Evolutionary conservation across 345 rosid species (phyloP).

Genomic region (Eucalyptus marginata): DNA sequence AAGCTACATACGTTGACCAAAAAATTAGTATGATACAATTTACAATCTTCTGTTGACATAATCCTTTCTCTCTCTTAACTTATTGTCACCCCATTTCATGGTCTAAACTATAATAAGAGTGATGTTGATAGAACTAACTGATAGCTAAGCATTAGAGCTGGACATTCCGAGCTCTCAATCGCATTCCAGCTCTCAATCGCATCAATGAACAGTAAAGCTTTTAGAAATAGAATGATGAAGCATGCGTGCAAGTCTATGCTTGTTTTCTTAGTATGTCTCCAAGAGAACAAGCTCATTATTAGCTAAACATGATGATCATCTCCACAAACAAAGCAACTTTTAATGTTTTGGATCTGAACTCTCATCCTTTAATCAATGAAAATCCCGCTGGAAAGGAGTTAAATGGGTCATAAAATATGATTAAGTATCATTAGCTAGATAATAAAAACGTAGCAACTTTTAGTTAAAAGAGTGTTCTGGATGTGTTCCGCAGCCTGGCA

Average conservation of each 20-base stretch:
- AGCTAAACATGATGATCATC: not conserved
- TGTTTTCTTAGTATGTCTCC: not conserved
- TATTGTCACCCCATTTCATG: not conserved
- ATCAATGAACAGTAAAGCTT: not conserved
- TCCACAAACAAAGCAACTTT: not conserved
- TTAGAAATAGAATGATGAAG: not conserved
- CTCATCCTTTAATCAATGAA: not conserved
- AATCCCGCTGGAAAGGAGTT: not conserved
- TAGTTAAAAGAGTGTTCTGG: not conserved
- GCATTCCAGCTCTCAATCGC: not conserved
- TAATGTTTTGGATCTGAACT: not conserved
- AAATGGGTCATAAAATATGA: not conserved
- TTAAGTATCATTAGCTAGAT: not conserved
- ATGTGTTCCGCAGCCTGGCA: not conserved
- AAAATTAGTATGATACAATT: not conserved
- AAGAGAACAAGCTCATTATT: not conserved
- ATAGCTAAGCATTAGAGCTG: not conserved
- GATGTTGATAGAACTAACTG: not conserved
- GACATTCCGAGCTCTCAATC: not conserved
- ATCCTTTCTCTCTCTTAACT: not conserved
- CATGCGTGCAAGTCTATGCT: not conserved
- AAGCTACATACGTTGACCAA: not conserved
- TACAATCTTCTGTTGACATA: not conserved
- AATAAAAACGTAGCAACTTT: not conserved
- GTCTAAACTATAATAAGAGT: not conserved